These are phyloP conservation scores for Angomonas ambiguus DNA, from an alignment of 208 protist species.

Conservation along the genomic window DNA sequence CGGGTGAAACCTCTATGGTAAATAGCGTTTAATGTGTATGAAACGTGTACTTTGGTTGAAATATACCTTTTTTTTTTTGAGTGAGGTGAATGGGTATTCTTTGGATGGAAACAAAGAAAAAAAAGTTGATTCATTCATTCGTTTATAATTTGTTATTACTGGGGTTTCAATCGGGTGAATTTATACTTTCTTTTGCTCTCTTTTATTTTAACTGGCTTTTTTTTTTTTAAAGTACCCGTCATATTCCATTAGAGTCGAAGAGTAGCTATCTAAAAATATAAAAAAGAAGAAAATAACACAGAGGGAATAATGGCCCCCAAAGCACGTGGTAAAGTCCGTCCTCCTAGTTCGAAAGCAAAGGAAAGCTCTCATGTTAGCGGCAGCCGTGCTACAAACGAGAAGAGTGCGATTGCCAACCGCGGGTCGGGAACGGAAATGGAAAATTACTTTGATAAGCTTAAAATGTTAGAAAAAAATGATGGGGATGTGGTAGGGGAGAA, in stretches of 20 bases:
- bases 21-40: no score
- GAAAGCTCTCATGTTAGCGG: not conserved
- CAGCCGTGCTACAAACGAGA: not conserved
- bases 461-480: constrained; percentile 33
- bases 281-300: constrained; percentile 1
- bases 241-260: not conserved
- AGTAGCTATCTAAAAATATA: not conserved
- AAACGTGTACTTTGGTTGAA: no score
- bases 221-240: not conserved
- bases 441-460: constrained; percentile 44
- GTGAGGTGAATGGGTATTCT: no score
- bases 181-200: not conserved
- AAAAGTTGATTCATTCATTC: not conserved
- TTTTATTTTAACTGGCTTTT: not conserved
- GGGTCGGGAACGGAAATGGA: constrained; percentile 54
- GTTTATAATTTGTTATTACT: not conserved
- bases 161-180: not conserved
- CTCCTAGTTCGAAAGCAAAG: not conserved
- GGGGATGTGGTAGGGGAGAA: constrained; percentile 43
- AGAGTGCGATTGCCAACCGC: constrained; percentile 11
- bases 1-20: not conserved
- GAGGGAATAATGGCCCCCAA: not conserved
- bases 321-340: not conserved
- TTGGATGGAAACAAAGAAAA: no score
- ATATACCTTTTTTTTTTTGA: no score